Evolutionary conservation across 805 yeast genomes (phyloP).

Genomic region (Zygoascus biomembranicola): DNA sequence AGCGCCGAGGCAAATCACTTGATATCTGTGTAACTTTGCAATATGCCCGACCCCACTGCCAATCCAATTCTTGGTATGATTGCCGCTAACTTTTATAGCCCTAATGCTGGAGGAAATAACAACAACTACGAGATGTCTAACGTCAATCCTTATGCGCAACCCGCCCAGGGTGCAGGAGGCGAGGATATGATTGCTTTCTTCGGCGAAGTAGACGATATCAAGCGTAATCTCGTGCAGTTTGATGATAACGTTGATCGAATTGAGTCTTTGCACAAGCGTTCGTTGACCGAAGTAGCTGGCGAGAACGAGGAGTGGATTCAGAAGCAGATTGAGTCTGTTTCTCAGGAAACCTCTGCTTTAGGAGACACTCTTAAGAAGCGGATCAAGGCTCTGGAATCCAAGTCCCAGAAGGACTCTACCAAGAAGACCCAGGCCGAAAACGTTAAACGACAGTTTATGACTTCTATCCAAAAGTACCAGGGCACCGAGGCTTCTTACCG

Average conservation of each 20-base stretch:
- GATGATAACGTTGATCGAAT: slow-evolving; percentile 60
- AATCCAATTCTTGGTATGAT: no score
- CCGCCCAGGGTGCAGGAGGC: slow-evolving; percentile 4
- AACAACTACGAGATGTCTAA: slow-evolving; percentile 14
- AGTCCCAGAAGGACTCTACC: slow-evolving; percentile 48
- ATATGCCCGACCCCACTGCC: background rate
- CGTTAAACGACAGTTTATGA: slow-evolving; percentile 75
- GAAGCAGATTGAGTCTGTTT: slow-evolving; percentile 67
- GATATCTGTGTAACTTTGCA: background rate
- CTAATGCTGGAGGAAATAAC: background rate
- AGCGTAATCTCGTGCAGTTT: slow-evolving; percentile 61
- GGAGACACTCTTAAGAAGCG: slow-evolving; percentile 67
- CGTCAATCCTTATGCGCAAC: slow-evolving; percentile 15
- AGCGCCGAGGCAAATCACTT: no score
- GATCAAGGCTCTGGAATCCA: slow-evolving; percentile 67
- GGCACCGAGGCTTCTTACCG: slow-evolving; percentile 79
- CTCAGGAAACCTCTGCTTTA: slow-evolving; percentile 68
- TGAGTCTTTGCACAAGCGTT: slow-evolving; percentile 59
- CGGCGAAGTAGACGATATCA: slow-evolving; percentile 58
- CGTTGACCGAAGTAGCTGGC: slow-evolving; percentile 64
- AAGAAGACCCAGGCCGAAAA: slow-evolving; percentile 88
- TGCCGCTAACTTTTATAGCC: background rate
- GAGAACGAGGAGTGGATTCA: slow-evolving; percentile 55
- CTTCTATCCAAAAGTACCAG: slow-evolving; percentile 79
- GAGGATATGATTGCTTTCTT: slow-evolving; percentile 60